Evolutionary conservation across 768 basidiomycete genomes (phyloP).

Genomic region (Clitopilus passeckerianus): DNA sequence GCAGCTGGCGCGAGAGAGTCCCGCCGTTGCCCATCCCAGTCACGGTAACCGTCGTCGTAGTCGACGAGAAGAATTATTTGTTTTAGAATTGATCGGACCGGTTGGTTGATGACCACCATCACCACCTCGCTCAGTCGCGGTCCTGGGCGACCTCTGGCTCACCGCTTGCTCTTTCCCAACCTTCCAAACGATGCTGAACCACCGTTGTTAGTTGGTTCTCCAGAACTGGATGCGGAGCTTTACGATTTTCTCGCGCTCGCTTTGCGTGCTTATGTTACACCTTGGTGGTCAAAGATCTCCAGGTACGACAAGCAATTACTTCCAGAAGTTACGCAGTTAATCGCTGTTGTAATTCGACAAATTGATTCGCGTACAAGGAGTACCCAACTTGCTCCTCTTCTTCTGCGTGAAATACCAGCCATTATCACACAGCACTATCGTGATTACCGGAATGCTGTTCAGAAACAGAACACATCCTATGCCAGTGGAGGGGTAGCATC

Average conservation of each 20-base stretch:
- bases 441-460: constrained; percentile 68
- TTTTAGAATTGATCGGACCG: constrained; percentile 15
- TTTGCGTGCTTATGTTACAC: constrained; percentile 71
- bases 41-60: constrained; percentile 1
- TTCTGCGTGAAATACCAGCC: constrained; percentile 58
- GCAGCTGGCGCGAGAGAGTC: constrained; percentile 31
- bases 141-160: constrained; percentile 34
- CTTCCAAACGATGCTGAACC: constrained; percentile 40
- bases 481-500: constrained; percentile 61
- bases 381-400: constrained; percentile 54
- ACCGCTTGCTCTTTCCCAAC: constrained; percentile 63
- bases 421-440: constrained; percentile 71
- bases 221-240: constrained; percentile 61
- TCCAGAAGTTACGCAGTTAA: constrained; percentile 59
- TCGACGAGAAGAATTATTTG: background rate
- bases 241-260: constrained; percentile 81
- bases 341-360: constrained; percentile 50
- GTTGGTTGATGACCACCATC: constrained; percentile 19
- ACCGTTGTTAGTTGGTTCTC: constrained; percentile 31
- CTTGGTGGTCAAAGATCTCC: constrained; percentile 84
- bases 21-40: constrained; percentile 7
- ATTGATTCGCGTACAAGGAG: constrained; percentile 55
- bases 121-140: constrained; percentile 15
- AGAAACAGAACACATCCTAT: constrained; percentile 65
- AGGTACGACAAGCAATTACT: constrained; percentile 82